Evolutionary conservation across 2,329 filamentous ascomycete species (phyloP).

Genomic region (Blumeria hordei): DNA sequence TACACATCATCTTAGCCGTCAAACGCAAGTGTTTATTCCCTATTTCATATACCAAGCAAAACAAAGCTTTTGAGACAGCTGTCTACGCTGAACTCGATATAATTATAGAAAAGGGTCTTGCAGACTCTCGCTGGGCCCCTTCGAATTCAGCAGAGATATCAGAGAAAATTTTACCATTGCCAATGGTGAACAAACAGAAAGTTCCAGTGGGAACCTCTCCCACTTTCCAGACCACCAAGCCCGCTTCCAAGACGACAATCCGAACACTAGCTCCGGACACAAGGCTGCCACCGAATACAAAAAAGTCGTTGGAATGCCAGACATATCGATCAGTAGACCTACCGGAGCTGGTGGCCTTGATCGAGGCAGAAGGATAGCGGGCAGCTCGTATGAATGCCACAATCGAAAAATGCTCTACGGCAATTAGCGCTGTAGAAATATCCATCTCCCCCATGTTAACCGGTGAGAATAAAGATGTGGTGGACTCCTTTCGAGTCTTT

Average conservation of each 20-base stretch:
- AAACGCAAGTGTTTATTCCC: too few species aligned
- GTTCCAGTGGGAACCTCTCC: neutral
- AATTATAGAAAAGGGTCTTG: neutral
- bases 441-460: neutral
- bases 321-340: neutral
- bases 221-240: neutral
- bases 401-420: neutral
- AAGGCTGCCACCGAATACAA: neutral
- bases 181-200: neutral
- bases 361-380: neutral
- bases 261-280: too few species aligned
- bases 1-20: too few species aligned
- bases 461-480: neutral
- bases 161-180: neutral
- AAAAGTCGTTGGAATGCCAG: neutral
- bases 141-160: neutral
- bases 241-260: neutral
- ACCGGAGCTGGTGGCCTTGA: neutral
- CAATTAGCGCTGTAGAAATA: neutral
- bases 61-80: too few species aligned
- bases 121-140: neutral
- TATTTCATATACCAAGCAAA: too few species aligned
- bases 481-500: neutral
- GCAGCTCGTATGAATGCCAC: neutral
- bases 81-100: neutral